Evolutionary conservation across 2,329 filamentous ascomycete species (phyloP), one percentile per base, ranked within the genome.

Genomic region (Ascochyta lentis): DNA sequence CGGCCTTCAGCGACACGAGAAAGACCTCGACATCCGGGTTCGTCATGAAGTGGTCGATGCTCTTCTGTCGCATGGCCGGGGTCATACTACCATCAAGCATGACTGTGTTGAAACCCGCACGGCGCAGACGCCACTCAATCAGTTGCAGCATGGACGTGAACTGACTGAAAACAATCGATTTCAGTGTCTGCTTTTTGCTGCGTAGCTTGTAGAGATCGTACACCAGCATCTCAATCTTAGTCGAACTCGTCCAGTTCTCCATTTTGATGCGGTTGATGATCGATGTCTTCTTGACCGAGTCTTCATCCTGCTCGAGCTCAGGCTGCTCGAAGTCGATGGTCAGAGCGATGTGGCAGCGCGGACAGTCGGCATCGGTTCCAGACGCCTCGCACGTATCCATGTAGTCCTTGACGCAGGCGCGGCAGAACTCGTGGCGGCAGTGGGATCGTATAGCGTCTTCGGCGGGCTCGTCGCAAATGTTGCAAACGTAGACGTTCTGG

Each of bases 181-280:
- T 99, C 75, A 95, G 89, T 0, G 92, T 96, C 60, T 92, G 88
- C 74, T 96, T 96, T 78, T 96, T 91, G 54, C 90, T 96, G 54
- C 95, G 88, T 35, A 98, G 84, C 75, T 91, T 90, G 80, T 96
- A 95, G 2, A 99, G 84, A 70, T 98, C 92, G 70, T 97, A 96
- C 9, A 98, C 89, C 6, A 99, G 85, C 74, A 96, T 88, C 78
- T 99, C 95, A 64, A 99, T 99, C 80, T 99, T 99, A 59, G 93
- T 97, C 1, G 92, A 97, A 0, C 92, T 96, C 0, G 92, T 96
- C 95, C 95, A 99, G 69, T 98, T 91, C 74, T 96, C 91, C 93
- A 98, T 97, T 77, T 94, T 92, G 78, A 99, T 98, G 51, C 95
- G 90, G 75, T 98, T 98, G 81, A 98, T 96, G 75, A 99, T 99